Conservation (phyloP, 2,329 filamentous ascomycete species). For the Neurospora sp. region DNA sequence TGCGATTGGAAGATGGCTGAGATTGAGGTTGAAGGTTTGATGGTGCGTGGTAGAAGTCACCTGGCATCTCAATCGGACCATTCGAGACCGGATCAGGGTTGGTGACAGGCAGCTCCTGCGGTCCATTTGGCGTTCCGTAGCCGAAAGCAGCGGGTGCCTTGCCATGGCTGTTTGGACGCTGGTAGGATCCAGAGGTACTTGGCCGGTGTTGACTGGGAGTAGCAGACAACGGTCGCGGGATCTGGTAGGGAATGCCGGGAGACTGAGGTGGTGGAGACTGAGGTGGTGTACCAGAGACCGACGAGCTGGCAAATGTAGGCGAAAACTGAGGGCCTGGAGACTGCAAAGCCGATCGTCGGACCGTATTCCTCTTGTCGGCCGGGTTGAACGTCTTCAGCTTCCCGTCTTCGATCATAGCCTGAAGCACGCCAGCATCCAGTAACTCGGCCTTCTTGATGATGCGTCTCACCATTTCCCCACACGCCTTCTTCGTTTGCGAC, state of each 20-base stretch:
- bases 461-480: conserved; percentile 57
- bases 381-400: conserved; percentile 28
- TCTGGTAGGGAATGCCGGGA: conserved; percentile 28
- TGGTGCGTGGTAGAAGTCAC: conserved; percentile 36
- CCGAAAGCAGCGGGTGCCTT: conserved; percentile 18
- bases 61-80: conserved; percentile 30
- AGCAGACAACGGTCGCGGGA: conserved; percentile 29
- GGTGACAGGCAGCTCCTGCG: conserved; percentile 30
- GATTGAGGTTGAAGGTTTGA: conserved; percentile 15
- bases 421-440: conserved; percentile 54
- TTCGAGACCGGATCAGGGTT: conserved; percentile 8
- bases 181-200: conserved; percentile 22
- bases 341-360: conserved; percentile 14
- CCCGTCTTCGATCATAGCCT: conserved; percentile 40
- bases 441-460: conserved; percentile 65
- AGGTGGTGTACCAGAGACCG: conserved; percentile 16
- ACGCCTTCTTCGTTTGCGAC: conserved; percentile 55
- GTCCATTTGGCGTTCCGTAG: conserved; percentile 12
- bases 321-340: conserved; percentile 16
- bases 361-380: conserved; percentile 34
- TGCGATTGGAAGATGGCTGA: conserved; percentile 18
- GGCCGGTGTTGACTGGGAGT: conserved; percentile 19
- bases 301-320: conserved; percentile 19
- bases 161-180: conserved; percentile 9
- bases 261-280: conserved; percentile 19